Conservation (phyloP, 78 protist genomes). For the Blattamonas nauphoetae region DNA sequence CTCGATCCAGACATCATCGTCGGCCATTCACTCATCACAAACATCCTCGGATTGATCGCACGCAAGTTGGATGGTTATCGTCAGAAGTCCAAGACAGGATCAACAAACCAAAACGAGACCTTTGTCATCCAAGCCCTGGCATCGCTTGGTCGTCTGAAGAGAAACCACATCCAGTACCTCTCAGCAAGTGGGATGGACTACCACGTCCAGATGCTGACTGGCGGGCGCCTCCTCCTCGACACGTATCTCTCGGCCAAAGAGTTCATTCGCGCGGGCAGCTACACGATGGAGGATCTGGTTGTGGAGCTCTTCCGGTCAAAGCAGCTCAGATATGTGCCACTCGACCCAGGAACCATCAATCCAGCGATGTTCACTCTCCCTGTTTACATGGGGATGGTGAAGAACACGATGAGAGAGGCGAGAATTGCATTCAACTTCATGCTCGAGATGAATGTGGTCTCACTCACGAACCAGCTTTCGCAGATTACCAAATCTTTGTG, state of each 20-base stretch:
- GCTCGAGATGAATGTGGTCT: slow-evolving; percentile 60
- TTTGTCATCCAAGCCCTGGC: background rate
- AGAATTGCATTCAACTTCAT: slow-evolving; percentile 43
- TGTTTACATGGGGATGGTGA: background rate
- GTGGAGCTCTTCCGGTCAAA: no score
- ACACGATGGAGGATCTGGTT: no score
- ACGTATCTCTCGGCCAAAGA: background rate
- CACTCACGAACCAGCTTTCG: slow-evolving; percentile 85
- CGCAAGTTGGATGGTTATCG: background rate
- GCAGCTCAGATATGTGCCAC: background rate
- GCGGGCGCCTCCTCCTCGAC: slow-evolving; percentile 7
- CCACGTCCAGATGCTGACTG: background rate
- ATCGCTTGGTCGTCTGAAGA: background rate
- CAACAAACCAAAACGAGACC: background rate
- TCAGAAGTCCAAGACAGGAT: background rate
- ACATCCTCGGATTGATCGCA: background rate
- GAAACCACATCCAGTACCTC: background rate
- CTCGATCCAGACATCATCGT: slow-evolving; percentile 2
- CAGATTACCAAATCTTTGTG: slow-evolving; percentile 26
- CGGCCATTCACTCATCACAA: background rate
- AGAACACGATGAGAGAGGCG: background rate
- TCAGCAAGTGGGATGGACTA: background rate
- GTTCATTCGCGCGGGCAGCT: no score
- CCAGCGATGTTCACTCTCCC: background rate
- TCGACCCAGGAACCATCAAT: background rate